Percentiles rank a stretch among this genome's conserved stretches.
Evolutionary conservation across 306 rosid genomes (phyloP).

Genomic region (Malus asiatica): DNA sequence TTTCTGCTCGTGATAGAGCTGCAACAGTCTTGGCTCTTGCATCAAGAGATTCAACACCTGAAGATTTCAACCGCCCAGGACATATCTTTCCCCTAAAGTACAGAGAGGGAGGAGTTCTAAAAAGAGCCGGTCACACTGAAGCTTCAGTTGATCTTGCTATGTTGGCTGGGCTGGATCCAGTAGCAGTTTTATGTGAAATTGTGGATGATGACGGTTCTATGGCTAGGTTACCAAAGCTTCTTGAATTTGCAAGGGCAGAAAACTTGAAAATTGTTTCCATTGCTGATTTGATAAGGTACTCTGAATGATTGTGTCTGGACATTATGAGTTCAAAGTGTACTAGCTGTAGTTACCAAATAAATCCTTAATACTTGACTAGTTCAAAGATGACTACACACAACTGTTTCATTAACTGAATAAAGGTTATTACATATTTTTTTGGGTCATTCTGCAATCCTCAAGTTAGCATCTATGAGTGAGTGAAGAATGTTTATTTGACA

Average conservation of each 20-base stretch:
- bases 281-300: conserved; percentile 86
- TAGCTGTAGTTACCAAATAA: not conserved
- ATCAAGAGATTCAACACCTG: conserved; percentile 73
- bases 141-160: conserved; percentile 88
- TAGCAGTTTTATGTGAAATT: conserved; percentile 75
- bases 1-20: conserved; percentile 88
- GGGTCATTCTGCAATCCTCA: not conserved
- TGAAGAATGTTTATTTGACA: not conserved
- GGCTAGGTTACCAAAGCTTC: conserved; percentile 95
- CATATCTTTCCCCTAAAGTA: conserved; percentile 91
- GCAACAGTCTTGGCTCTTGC: conserved; percentile 83
- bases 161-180: conserved; percentile 82
- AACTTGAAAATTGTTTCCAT: conserved; percentile 83
- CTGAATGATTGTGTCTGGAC: not conserved
- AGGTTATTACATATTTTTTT: not conserved
- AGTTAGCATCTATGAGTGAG: not conserved
- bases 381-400: not conserved
- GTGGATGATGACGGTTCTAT: conserved; percentile 99
- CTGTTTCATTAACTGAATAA: not conserved
- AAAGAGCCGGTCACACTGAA: conserved; percentile 97
- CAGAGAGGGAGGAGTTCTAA: conserved; percentile 91
- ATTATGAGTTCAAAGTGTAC: not conserved
- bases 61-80: conserved; percentile 90
- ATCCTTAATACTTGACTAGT: not conserved
- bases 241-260: conserved; percentile 55